Conservation (phyloP, 2,329 filamentous ascomycete species). For the Furcasterigmium furcatum region DNA sequence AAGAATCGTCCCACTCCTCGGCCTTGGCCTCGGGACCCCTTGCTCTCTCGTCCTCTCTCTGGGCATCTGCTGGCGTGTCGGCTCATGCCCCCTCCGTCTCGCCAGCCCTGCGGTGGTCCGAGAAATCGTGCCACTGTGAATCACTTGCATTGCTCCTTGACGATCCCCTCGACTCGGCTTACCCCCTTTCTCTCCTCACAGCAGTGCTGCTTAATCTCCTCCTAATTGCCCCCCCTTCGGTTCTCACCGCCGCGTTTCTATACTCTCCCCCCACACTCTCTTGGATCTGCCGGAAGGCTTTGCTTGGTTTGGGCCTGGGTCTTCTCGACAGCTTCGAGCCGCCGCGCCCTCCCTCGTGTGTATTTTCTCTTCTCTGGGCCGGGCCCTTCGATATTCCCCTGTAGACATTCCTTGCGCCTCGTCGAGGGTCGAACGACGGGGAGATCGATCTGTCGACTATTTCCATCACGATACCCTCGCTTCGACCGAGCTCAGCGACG, state of each 20-base stretch:
- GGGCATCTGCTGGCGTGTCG: no score
- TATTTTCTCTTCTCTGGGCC: background rate
- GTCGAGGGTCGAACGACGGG: background rate
- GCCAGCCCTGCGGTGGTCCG: no score
- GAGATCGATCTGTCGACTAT: background rate
- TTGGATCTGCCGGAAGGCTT: background rate
- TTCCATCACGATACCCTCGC: background rate
- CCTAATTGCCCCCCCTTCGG: background rate
- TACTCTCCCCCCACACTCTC: background rate
- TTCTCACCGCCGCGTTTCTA: background rate
- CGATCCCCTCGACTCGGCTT: no score
- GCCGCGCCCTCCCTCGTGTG: background rate
- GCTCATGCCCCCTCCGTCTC: no score
- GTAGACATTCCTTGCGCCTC: background rate
- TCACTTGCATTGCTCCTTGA: no score
- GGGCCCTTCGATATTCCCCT: background rate
- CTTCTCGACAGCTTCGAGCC: background rate
- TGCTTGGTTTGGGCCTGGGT: background rate
- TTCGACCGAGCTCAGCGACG: constrained; percentile 2
- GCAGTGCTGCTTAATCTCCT: background rate
- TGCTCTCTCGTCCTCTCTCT: no score
- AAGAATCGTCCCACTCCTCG: background rate
- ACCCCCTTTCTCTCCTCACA: no score
- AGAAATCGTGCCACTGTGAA: no score
- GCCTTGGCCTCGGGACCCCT: background rate